Percentiles rank a stretch among this genome's conserved stretches.
Conservation (phyloP, 108 stramenopile species). For the Chaetoceros muelleri region DNA sequence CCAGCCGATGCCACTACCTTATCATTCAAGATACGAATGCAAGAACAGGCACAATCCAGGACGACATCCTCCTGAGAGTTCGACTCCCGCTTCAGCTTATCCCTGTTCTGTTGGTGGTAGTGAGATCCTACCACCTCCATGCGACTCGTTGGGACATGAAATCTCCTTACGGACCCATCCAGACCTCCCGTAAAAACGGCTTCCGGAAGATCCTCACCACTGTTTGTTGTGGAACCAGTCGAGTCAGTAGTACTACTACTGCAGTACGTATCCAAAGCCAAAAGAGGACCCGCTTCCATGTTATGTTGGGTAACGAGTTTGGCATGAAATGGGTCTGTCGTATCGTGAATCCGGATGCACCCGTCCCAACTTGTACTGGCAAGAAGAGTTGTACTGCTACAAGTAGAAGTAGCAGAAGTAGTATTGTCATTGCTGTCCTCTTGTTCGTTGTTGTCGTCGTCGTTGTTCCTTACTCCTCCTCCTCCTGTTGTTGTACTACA, state of each 20-base stretch:
- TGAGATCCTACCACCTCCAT: constrained; percentile 24
- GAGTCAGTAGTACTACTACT: no score
- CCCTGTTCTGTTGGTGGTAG: constrained; percentile 11
- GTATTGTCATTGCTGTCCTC: no score
- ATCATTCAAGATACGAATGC: constrained; percentile 9
- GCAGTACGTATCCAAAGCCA: constrained; percentile 34
- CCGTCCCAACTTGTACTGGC: constrained; percentile 79
- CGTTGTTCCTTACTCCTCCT: no score
- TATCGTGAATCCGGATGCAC: constrained; percentile 52
- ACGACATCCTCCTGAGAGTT: no score
- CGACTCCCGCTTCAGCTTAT: no score
- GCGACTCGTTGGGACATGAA: constrained; percentile 19
- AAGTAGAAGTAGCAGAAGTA: no score
- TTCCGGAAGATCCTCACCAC: background rate
- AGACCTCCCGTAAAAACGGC: constrained; percentile 49
- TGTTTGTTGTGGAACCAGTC: no score
- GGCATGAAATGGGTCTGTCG: constrained; percentile 13
- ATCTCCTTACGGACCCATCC: constrained; percentile 40
- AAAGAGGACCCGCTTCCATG: constrained; percentile 64
- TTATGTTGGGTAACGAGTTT: constrained; percentile 18
- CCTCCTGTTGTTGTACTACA: no score
- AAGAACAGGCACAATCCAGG: constrained; percentile 33
- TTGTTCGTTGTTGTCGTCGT: no score
- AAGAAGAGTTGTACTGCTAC: constrained; percentile 15
- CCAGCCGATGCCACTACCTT: constrained; percentile 54